These are phyloP conservation scores for Peronospora belbahrii DNA, from an alignment of 352 stramenopile species.

Conservation along the genomic window DNA sequence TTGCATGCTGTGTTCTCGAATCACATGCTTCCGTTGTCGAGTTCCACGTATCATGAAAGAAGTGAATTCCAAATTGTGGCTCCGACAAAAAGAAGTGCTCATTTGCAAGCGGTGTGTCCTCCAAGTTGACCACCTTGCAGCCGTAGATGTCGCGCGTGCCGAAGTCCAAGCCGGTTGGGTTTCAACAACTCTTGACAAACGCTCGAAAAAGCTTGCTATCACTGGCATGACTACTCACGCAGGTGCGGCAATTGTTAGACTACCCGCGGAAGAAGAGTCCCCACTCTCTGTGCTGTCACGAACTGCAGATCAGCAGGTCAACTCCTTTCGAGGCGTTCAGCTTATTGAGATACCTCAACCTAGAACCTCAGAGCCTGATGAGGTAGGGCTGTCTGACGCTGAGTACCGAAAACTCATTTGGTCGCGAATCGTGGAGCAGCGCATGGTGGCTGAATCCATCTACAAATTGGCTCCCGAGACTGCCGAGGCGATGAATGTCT, in stretches of 20 bases:
- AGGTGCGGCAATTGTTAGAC: no score
- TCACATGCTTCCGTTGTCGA: not conserved
- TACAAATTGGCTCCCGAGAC: slow-evolving; percentile 37
- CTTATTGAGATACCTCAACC: not conserved
- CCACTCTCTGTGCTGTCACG: slow-evolving; percentile 19
- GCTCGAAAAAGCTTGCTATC: no score
- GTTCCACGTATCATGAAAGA: slow-evolving; percentile 26
- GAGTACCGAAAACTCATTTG: no score
- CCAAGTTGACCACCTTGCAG: slow-evolving; percentile 16
- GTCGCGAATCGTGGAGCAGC: slow-evolving; percentile 41
- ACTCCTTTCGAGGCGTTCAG: slow-evolving; percentile 23
- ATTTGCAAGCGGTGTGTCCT: slow-evolving; percentile 30
- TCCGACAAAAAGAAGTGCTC: slow-evolving; percentile 24
- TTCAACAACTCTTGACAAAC: no score
- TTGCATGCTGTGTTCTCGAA: no score
- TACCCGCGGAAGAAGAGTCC: no score
- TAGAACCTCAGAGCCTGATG: not conserved
- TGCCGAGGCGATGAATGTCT: slow-evolving; percentile 17
- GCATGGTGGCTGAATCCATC: slow-evolving; percentile 38
- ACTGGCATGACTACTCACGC: no score
- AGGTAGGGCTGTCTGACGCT: slow-evolving; percentile 13
- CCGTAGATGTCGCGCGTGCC: slow-evolving; percentile 21
- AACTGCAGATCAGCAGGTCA: slow-evolving; percentile 17
- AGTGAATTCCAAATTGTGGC: slow-evolving; percentile 16
- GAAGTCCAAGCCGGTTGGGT: slow-evolving; percentile 7